These are phyloP conservation scores for Erythrobasidium hasegawianum DNA, from an alignment of 1,284 basidiomycete species.

Conservation along the genomic window DNA sequence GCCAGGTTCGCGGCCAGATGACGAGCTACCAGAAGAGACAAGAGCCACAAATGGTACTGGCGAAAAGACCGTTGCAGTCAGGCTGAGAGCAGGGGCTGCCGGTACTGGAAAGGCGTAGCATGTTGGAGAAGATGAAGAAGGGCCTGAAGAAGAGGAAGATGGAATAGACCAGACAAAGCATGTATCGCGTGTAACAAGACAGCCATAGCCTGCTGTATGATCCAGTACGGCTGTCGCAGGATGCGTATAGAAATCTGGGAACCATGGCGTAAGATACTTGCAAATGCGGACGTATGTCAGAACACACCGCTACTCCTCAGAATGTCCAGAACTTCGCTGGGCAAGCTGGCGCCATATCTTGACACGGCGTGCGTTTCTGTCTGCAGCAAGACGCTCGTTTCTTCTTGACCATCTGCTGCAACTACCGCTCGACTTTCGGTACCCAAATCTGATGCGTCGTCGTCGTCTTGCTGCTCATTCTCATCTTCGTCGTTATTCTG, in stretches of 20 bases:
- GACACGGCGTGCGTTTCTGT: conserved; percentile 25
- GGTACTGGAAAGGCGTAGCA: conserved; percentile 43
- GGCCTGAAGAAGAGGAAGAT: conserved; percentile 49
- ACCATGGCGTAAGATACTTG: not conserved
- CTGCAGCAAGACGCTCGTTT: conserved; percentile 15
- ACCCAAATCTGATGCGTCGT: not conserved
- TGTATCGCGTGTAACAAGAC: conserved; percentile 46
- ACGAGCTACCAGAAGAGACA: conserved; percentile 1
- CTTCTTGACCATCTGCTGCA: conserved; percentile 3
- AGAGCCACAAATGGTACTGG: conserved; percentile 24
- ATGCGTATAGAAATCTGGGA: conserved; percentile 48
- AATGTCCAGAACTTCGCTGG: conserved; percentile 18
- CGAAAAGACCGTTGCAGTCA: conserved; percentile 36
- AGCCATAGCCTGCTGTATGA: conserved; percentile 49
- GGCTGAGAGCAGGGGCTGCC: conserved; percentile 43
- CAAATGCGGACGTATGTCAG: not conserved
- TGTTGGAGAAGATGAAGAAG: conserved; percentile 44
- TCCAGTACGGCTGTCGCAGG: conserved; percentile 49
- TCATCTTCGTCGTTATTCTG: not conserved
- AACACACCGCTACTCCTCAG: conserved; percentile 16
- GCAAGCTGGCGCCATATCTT: not conserved
- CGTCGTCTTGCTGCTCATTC: conserved; percentile 1
- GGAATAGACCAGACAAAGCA: conserved; percentile 51
- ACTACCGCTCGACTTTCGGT: not conserved
- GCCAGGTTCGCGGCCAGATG: conserved; percentile 49